A percentile compares a stretch with the other conserved stretches of the same genome.
Conservation (phyloP, 768 basidiomycete genomes). For the Suillus sp. region DNA sequence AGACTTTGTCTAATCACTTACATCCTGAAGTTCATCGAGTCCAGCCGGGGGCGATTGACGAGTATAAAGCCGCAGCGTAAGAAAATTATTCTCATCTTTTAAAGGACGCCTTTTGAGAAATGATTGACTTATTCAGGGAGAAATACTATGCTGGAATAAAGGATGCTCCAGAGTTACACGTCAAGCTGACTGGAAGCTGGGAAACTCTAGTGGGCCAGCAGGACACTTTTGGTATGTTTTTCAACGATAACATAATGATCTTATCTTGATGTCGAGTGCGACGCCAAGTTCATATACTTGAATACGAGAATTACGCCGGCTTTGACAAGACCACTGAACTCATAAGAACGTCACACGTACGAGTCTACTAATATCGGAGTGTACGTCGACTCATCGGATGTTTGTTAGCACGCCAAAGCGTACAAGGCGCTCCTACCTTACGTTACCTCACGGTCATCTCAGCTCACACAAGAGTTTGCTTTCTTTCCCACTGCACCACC, state of each 20-base stretch:
- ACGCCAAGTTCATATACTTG: constrained; percentile 66
- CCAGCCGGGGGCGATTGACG: constrained; percentile 74
- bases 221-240: constrained; percentile 70
- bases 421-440: constrained; percentile 79
- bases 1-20: constrained; percentile 11
- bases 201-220: constrained; percentile 89
- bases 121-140: constrained; percentile 51
- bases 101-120: constrained; percentile 10
- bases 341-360: constrained; percentile 66
- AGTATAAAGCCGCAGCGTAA: constrained; percentile 89
- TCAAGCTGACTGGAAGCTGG: constrained; percentile 94
- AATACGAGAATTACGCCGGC: constrained; percentile 92
- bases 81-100: constrained; percentile 28
- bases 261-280: constrained; percentile 1
- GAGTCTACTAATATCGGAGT: constrained; percentile 8
- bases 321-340: constrained; percentile 75
- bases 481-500: constrained; percentile 93
- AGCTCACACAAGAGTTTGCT: constrained; percentile 92
- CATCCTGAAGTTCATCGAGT: constrained; percentile 72
- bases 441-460: constrained; percentile 68
- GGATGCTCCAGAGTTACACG: constrained; percentile 68
- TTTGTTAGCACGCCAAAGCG: constrained; percentile 59
- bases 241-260: background rate
- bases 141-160: constrained; percentile 82
- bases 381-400: constrained; percentile 7